Base-by-base conservation (phyloP, 306 rosid genomes). In the Macrotyloma uniflorum region DNA sequence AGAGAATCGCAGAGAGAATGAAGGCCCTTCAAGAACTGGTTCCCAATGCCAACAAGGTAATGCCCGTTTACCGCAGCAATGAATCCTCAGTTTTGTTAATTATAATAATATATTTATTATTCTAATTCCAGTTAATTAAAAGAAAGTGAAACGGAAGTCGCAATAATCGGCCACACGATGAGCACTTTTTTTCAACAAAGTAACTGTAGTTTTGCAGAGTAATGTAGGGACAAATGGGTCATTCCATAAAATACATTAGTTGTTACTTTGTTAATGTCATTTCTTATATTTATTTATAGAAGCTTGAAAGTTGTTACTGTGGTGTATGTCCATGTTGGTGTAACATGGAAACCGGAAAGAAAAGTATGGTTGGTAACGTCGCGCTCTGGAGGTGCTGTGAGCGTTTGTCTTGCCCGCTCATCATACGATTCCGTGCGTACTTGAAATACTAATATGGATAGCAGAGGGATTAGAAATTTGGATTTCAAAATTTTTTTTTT, bases 1-100 rank as follows among this genome's bases (percentile, higher is more conserved):
- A 94, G 88, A 90, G 98, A 87, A 94, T 94, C 32, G 98, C 98
- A 67, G 96, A 94, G 91, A 90, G 96, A 83, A 94, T 94, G 97
- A 94, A 94, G 84, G 89, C 97, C 3, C 88, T 94, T 71, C 97
- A 94, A 69, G 98, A 94, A 86, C 96, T 90, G 54, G 97, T 94
- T 85, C 98, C 98, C 81, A 94, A 94, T 83, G 96, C 87, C 82
- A 94, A 94, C 88, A 91, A 94, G 97, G 98, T 91, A 58, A 67
- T 30, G 3, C 49, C 63, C 72, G 38, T 13, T 63, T 63, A 16
- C 33, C 57, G 3, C 42, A 16, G 19, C 28, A 22, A 76, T 50
- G n/a, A 33, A 38, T 65, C 11, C 74, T 53, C 13, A 65, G n/a
- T 65, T 65, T 47, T 15, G 15, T 59, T 74, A 24, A 16, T 58